Evolutionary conservation across 208 protist species (phyloP).

Genomic region (Acanthamoeba culbertsoni): DNA sequence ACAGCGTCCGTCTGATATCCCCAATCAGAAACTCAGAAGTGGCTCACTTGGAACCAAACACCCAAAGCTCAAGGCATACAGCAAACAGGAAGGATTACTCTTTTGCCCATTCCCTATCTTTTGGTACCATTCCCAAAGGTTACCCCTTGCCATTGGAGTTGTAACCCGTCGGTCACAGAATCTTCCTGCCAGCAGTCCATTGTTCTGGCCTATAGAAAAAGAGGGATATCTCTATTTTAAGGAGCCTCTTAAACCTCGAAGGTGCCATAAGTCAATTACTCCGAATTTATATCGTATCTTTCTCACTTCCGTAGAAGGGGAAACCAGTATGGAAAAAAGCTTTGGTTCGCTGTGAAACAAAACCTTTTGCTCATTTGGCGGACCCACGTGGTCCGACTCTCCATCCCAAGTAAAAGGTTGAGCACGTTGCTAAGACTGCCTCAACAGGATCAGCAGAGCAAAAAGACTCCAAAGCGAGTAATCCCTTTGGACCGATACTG

Average conservation of each 20-base stretch:
- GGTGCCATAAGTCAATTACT: too few species aligned
- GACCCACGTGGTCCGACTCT: background rate
- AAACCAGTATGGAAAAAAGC: background rate
- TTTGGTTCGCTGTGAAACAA: background rate
- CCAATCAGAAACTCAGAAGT: background rate
- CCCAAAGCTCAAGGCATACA: background rate
- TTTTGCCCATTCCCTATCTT: background rate
- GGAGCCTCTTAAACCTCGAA: background rate
- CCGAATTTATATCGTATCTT: background rate
- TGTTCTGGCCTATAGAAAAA: background rate
- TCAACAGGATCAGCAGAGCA: background rate
- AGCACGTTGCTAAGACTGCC: background rate
- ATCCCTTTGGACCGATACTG: background rate
- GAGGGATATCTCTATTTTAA: background rate
- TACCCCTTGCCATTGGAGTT: background rate
- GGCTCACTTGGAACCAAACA: background rate
- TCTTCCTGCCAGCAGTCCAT: background rate
- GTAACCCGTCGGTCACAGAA: background rate
- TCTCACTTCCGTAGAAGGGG: background rate
- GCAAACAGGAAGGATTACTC: background rate
- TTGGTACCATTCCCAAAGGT: background rate
- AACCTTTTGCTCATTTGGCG: background rate
- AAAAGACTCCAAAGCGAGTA: background rate
- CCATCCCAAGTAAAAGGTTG: background rate
- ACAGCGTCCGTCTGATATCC: background rate